Evolutionary conservation across 2,329 filamentous ascomycete species (phyloP).

Genomic region (Neofusicoccum cordaticola): DNA sequence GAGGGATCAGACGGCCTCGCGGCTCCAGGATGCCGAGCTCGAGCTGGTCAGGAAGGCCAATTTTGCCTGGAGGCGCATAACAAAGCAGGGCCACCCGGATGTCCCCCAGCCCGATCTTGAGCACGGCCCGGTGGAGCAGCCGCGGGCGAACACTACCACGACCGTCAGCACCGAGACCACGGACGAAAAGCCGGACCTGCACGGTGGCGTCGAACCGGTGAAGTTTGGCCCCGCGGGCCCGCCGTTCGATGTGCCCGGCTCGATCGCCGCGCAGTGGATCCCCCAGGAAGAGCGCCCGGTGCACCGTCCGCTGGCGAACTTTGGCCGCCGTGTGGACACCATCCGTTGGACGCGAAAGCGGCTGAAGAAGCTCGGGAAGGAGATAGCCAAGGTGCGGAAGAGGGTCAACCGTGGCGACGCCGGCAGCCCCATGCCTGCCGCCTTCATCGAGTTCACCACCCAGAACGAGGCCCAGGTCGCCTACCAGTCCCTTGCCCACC

Average conservation of each 20-base stretch:
- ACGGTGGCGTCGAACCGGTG: background rate
- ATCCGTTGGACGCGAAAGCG: constrained; percentile 11
- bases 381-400: constrained; percentile 87
- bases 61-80: background rate
- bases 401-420: constrained; percentile 77
- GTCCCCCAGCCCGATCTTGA: background rate
- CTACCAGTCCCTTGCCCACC: constrained; percentile 86
- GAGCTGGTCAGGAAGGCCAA: background rate
- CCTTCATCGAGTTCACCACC: constrained; percentile 97
- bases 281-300: background rate
- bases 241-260: background rate
- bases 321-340: background rate
- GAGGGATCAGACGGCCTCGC: constrained; percentile 3
- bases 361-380: constrained; percentile 65
- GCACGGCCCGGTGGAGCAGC: background rate
- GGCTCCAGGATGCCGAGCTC: constrained; percentile 8
- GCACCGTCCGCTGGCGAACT: constrained; percentile 5
- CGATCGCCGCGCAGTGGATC: constrained; percentile 10
- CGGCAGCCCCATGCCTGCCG: constrained; percentile 73
- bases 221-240: background rate
- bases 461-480: constrained; percentile 98
- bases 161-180: background rate
- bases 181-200: background rate
- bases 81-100: background rate
- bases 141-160: background rate